Evolutionary conservation across 148 eudicot species (phyloP).

Genomic region (Rhododendron ferrugineum): DNA sequence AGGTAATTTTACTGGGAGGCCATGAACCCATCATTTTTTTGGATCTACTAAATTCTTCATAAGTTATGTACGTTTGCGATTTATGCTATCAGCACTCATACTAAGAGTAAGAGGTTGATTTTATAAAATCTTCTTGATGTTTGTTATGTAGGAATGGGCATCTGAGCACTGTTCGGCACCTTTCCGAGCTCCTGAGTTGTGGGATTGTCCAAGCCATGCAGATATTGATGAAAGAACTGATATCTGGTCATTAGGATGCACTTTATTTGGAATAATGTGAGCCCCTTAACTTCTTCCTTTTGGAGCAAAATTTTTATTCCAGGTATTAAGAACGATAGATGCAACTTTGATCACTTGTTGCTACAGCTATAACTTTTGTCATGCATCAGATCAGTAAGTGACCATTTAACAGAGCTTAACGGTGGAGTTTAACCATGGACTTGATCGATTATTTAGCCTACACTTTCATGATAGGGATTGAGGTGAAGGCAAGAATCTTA

Average conservation of each 20-base stretch:
- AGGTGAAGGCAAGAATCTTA: not conserved
- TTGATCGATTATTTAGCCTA: not conserved
- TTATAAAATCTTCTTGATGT: not conserved
- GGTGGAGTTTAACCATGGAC: not conserved
- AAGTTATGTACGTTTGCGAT: not conserved
- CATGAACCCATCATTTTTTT: not conserved
- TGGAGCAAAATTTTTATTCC: not conserved
- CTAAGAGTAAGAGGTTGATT: not conserved
- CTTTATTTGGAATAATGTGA: conserved; percentile 88
- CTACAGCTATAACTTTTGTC: not conserved
- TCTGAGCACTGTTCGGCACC: conserved; percentile 96
- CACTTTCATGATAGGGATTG: not conserved
- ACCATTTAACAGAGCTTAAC: not conserved
- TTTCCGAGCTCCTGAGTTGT: conserved; percentile 90
- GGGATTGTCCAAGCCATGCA: conserved; percentile 95
- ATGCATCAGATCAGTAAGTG: not conserved
- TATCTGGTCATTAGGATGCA: conserved; percentile 97
- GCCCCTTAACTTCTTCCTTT: not conserved
- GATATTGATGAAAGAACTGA: conserved; percentile 95
- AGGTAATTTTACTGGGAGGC: not conserved
- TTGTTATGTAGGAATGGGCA: conserved; percentile 78
- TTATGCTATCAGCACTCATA: not conserved
- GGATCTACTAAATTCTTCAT: not conserved
- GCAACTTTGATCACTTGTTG: not conserved
- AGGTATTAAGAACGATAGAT: not conserved